These are phyloP conservation scores for Musa beccarii DNA, from an alignment of 176 grass and related monocot species.

Conservation along the genomic window DNA sequence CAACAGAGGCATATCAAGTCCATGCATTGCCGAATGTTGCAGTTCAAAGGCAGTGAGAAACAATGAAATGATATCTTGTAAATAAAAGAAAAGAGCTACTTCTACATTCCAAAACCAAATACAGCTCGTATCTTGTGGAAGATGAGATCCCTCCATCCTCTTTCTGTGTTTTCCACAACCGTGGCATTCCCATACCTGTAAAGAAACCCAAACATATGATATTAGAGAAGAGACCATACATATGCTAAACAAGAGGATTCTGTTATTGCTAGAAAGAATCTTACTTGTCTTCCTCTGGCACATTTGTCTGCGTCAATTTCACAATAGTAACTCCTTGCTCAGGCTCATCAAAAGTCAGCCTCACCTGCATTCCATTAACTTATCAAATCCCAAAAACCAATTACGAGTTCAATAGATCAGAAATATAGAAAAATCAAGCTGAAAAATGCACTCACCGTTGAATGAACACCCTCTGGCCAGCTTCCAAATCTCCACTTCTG, in stretches of 20 bases:
- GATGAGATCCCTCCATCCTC: slow-evolving; percentile 88
- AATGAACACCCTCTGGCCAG: slow-evolving; percentile 78
- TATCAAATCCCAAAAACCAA: neutral
- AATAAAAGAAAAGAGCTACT: neutral
- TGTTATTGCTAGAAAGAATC: neutral
- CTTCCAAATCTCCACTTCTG: slow-evolving; percentile 86
- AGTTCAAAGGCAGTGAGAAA: neutral
- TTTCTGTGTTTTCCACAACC: slow-evolving; percentile 92
- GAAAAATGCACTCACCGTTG: slow-evolving; percentile 34
- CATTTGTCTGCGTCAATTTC: slow-evolving; percentile 82
- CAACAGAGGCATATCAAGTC: neutral
- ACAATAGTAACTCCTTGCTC: slow-evolving; percentile 80
- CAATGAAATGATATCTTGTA: neutral
- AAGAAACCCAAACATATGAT: neutral
- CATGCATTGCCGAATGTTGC: neutral
- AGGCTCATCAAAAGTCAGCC: slow-evolving; percentile 67
- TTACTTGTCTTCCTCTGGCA: slow-evolving; percentile 95
- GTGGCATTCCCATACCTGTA: slow-evolving; percentile 81
- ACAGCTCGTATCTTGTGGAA: slow-evolving; percentile 90
- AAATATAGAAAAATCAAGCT: neutral
- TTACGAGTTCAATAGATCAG: neutral
- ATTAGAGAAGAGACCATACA: neutral
- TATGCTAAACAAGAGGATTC: neutral
- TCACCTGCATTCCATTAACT: slow-evolving; percentile 42
- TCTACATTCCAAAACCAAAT: slow-evolving; percentile 86